These are phyloP conservation scores for Cryptococcus sp. DNA, from an alignment of 1,284 basidiomycete species.

Conservation along the genomic window DNA sequence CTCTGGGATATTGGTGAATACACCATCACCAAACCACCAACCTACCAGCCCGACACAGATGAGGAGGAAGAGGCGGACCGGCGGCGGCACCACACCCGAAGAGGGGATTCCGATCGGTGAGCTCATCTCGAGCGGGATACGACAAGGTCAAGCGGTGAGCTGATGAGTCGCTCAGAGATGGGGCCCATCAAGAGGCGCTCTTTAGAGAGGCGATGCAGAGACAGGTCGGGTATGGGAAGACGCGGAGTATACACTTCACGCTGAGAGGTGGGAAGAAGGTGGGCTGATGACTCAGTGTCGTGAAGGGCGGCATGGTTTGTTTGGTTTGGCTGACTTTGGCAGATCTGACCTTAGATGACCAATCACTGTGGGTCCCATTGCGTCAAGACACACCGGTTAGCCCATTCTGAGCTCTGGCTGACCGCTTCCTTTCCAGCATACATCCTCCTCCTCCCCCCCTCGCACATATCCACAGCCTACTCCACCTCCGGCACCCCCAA, in stretches of 20 bases:
- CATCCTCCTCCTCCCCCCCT: constrained; percentile 25
- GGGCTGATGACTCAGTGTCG: background rate
- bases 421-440: constrained; percentile 17
- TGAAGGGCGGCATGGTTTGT: background rate
- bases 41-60: constrained; percentile 26
- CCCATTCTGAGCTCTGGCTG: background rate
- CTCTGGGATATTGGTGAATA: constrained; percentile 44
- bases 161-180: constrained; percentile 11
- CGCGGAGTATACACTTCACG: constrained; percentile 33
- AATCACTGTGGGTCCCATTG: constrained; percentile 24
- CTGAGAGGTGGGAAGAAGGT: constrained; percentile 32
- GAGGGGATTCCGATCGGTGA: background rate
- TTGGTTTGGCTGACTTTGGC: background rate
- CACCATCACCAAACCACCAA: constrained; percentile 19
- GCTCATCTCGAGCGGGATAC: background rate
- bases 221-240: constrained; percentile 13
- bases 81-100: constrained; percentile 11
- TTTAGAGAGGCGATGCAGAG: constrained; percentile 22
- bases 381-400: background rate
- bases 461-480: constrained; percentile 11
- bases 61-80: constrained; percentile 14
- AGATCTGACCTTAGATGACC: constrained; percentile 18
- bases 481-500: constrained; percentile 20
- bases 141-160: background rate
- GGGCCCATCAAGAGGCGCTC: constrained; percentile 29